phyloP scores from a whole-genome alignment of 108 stramenopile species.

The Skeletonema grethae region DNA sequence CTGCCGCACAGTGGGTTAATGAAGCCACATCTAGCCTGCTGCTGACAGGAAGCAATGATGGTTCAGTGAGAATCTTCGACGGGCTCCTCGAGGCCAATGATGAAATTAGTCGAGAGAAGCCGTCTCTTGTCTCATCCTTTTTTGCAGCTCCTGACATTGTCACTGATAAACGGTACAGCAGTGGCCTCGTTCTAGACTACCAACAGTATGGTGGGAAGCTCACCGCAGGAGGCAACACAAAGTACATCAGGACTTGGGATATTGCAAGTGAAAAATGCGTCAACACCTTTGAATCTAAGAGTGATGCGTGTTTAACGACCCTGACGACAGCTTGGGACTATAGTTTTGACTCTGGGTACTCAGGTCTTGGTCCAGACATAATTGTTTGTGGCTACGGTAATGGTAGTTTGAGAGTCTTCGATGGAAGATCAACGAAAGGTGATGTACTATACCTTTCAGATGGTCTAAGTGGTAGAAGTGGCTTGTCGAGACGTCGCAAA shows the following conservation, averaged over 20 bases:
- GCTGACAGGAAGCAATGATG: conserved; percentile 91
- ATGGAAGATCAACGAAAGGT: conserved; percentile 61
- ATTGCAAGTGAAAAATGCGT: conserved; percentile 73
- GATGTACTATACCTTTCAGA: conserved; percentile 16
- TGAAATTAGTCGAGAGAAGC: conserved; percentile 35
- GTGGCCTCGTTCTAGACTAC: conserved; percentile 91
- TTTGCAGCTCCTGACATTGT: conserved; percentile 82
- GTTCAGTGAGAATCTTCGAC: conserved; percentile 78
- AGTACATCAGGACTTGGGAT: conserved; percentile 91
- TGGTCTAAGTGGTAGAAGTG: conserved; percentile 11
- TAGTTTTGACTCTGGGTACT: conserved; percentile 48
- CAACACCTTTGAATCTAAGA: conserved; percentile 52
- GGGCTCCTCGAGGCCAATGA: conserved; percentile 74
- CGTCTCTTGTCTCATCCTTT: conserved; percentile 83
- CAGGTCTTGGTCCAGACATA: conserved; percentile 68
- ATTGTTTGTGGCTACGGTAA: conserved; percentile 91
- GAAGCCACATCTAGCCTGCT: conserved; percentile 77
- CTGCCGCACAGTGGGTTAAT: conserved; percentile 92
- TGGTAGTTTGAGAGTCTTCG: conserved; percentile 87
- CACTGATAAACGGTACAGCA: conserved; percentile 57
- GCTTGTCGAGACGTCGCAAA: conserved; percentile 26
- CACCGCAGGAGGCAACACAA: conserved; percentile 83
- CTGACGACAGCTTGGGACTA: conserved; percentile 80
- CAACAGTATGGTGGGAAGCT: conserved; percentile 73
- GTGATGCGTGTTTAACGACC: conserved; percentile 82